Percentiles rank a stretch among this genome's conserved stretches.
phyloP scores from a whole-genome alignment of 208 protist species.

The Leishmania tarentolae region DNA sequence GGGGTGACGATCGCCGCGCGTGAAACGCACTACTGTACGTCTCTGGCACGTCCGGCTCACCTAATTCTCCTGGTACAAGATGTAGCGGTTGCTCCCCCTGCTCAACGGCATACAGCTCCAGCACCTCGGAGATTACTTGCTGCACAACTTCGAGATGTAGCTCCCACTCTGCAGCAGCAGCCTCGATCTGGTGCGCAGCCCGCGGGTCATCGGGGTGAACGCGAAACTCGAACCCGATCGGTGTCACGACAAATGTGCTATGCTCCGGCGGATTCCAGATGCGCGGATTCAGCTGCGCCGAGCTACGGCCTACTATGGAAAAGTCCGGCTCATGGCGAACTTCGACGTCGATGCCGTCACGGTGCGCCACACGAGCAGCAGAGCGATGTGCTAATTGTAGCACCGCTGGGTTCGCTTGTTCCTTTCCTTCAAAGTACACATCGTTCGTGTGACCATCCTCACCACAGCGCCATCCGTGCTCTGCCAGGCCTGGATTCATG shows the following conservation, averaged over 20 bases:
- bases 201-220: constrained; percentile 88
- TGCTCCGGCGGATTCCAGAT: constrained; percentile 80
- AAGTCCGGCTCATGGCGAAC: constrained; percentile 82
- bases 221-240: constrained; percentile 89
- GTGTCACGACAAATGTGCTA: constrained; percentile 66
- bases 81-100: constrained; percentile 65
- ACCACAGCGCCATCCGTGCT: constrained; percentile 90
- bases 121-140: constrained; percentile 86
- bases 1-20: constrained; percentile 8
- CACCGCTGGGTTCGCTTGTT: constrained; percentile 63
- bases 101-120: constrained; percentile 86
- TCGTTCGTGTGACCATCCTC: constrained; percentile 79
- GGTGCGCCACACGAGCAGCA: constrained; percentile 41
- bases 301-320: constrained; percentile 66
- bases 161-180: constrained; percentile 72
- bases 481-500: constrained; percentile 54
- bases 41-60: constrained; percentile 58
- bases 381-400: constrained; percentile 64
- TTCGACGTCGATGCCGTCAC: constrained; percentile 71
- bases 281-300: constrained; percentile 64
- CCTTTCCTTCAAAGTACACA: constrained; percentile 91
- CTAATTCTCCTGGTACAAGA: constrained; percentile 72
- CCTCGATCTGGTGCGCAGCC: constrained; percentile 73
- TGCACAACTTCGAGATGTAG: constrained; percentile 74
- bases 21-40: constrained; percentile 77